Conservation (phyloP, 2,329 filamentous ascomycete species). For the Tolypocladium sp. region DNA sequence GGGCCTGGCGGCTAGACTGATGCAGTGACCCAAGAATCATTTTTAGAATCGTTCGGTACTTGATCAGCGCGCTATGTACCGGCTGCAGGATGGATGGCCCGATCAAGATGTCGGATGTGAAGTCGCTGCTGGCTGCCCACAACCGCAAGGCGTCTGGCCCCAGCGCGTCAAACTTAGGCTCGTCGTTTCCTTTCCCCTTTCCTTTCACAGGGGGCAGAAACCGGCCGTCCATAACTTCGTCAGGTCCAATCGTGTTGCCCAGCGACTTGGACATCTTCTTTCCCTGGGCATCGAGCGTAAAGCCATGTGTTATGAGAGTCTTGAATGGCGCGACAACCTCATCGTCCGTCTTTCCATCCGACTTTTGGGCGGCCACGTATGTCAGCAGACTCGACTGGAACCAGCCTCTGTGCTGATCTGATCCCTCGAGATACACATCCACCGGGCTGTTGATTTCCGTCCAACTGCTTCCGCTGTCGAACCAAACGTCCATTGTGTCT, state of each 20-base stretch:
- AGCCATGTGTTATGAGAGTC: conserved; percentile 89
- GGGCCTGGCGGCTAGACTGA: conserved; percentile 37
- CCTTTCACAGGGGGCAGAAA: conserved; percentile 61
- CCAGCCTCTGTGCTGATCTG: conserved; percentile 95
- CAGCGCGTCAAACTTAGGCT: conserved; percentile 53
- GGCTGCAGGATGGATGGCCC: conserved; percentile 68
- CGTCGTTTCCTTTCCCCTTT: conserved; percentile 37
- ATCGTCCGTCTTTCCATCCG: conserved; percentile 15
- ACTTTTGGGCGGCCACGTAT: conserved; percentile 56
- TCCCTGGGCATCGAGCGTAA: conserved; percentile 80
- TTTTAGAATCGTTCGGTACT: conserved; percentile 83
- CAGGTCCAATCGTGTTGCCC: conserved; percentile 76
- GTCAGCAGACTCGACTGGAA: conserved; percentile 95
- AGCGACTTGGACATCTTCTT: conserved; percentile 98
- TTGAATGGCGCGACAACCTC: conserved; percentile 60
- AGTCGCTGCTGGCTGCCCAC: conserved; percentile 89
- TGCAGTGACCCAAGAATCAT: conserved; percentile 75
- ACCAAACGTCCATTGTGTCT: conserved; percentile 99
- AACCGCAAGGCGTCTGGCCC: conserved; percentile 81
- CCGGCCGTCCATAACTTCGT: conserved; percentile 76
- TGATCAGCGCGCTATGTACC: conserved; percentile 68
- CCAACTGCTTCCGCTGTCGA: conserved; percentile 96
- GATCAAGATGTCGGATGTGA: conserved; percentile 78
- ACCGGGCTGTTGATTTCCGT: conserved; percentile 49
- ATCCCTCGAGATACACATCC: conserved; percentile 88